Conservation (phyloP, 2,329 filamentous ascomycete genomes). For the Kalaharituber pfeilii region DNA sequence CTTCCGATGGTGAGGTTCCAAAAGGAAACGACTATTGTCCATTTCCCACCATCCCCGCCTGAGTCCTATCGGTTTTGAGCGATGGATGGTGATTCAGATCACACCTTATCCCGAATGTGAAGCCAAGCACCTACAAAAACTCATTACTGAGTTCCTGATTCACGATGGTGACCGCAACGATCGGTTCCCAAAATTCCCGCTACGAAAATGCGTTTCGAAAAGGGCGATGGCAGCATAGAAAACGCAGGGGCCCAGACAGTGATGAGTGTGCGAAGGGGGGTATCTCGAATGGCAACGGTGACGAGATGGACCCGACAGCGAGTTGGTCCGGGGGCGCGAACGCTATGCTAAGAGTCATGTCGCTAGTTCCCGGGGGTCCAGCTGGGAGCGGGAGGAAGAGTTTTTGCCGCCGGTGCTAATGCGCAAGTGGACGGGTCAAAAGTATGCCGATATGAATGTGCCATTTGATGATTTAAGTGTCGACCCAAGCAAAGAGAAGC, state of each 20-base stretch:
- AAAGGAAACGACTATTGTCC: slow-evolving; percentile 4
- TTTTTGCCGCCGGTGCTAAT: background rate
- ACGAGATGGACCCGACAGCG: background rate
- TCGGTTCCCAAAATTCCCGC: slow-evolving; percentile 14
- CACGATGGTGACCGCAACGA: slow-evolving; percentile 14
- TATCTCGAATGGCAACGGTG: background rate
- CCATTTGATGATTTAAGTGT: background rate
- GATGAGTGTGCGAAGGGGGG: background rate
- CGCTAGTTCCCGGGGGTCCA: background rate
- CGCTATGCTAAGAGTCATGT: background rate
- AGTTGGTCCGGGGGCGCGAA: background rate
- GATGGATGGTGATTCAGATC: slow-evolving; percentile 23
- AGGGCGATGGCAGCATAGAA: slow-evolving; percentile 4
- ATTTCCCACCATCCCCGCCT: slow-evolving; percentile 20
- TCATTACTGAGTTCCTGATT: slow-evolving; percentile 17
- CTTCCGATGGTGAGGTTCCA: background rate
- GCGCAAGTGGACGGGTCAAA: background rate
- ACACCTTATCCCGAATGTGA: slow-evolving; percentile 19
- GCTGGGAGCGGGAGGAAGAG: background rate
- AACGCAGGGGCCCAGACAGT: background rate
- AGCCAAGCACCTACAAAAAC: slow-evolving; percentile 16
- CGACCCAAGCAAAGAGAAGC: background rate
- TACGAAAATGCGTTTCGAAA: slow-evolving; percentile 13
- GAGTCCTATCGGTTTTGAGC: slow-evolving; percentile 21
- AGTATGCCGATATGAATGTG: background rate